Evolutionary conservation across 148 eudicot species (phyloP), one percentile per base, ranked within the genome.

Genomic region (Silene uniflora): DNA sequence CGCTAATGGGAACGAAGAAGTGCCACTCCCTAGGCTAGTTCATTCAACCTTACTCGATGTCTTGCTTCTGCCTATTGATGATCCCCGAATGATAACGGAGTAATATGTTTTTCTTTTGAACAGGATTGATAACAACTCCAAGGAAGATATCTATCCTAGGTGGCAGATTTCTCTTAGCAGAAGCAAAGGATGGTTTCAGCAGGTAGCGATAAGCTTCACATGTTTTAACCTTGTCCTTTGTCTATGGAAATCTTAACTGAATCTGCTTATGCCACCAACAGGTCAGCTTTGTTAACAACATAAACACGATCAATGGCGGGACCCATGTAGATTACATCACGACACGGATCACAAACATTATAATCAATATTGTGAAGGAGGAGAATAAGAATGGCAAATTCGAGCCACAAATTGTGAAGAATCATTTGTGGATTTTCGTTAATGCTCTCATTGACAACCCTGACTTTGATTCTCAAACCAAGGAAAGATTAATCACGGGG

Each of bases 361-460:
- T 92, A 17, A 77, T 90, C 62, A 78, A 73, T 60, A 76, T 78
- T 71, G 85, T 86, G 60, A 93, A 87, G 77, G 91, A 88, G 88
- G 90, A 94, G 85, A 88, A 89, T 61, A 89, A 90, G 81, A 79
- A 78, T 77, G 86, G 87, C 21, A 85, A 84, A 76, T 69, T 90
- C 32, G 90, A 90, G 80, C 86, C 97, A 29, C 90, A 90, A 67
- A 68, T 73, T 2, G 97, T n/a, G n/a, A n/a, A n/a, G n/a, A n/a
- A n/a, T n/a, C n/a, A n/a, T n/a, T n/a, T n/a, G n/a, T n/a, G n/a
- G 82, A 95, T n/a, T n/a, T n/a, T n/a, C 78, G 98, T 95, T 82
- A 95, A 95, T 84, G 87, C 93, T 42, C 91, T 95, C n/a, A 92
- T 95, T 89, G 98, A 95, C 89, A 95, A 95, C 67, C 98, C 98